Evolutionary conservation across 106 monocot species (phyloP).

Genomic region (Dendrobium chrysotoxum): DNA sequence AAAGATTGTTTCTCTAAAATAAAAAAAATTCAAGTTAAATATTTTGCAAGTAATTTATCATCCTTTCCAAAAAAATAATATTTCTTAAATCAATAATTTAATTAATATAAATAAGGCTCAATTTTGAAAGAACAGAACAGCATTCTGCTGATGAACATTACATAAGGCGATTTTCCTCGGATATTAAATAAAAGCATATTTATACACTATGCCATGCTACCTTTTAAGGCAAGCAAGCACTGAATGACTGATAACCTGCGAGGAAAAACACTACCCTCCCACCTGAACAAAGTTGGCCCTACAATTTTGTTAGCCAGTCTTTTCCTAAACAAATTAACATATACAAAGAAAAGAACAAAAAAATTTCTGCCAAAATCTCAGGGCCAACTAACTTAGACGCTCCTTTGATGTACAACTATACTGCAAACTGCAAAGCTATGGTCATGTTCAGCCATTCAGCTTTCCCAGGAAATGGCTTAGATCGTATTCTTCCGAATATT

Average conservation of each 20-base stretch:
- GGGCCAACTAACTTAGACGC: constrained; percentile 6
- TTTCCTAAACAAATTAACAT: constrained; percentile 14
- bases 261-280: not conserved
- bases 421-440: constrained; percentile 14
- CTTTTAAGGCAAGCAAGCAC: not conserved
- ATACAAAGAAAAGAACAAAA: constrained; percentile 11
- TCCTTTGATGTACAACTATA: not conserved
- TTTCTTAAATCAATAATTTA: too few relatives aligned
- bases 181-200: not conserved
- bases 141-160: not conserved
- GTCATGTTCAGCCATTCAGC: constrained; percentile 47
- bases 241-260: not conserved
- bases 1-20: too few relatives aligned
- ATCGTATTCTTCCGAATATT: constrained; percentile 81
- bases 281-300: constrained; percentile 11
- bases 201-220: not conserved
- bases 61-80: too few relatives aligned
- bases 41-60: too few relatives aligned
- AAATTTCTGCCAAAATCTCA: constrained; percentile 35
- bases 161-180: not conserved
- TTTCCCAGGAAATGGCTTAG: constrained; percentile 65
- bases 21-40: too few relatives aligned
- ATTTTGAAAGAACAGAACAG: not conserved
- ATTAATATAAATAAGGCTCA: not conserved
- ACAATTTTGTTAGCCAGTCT: constrained; percentile 29